Base-by-base conservation (phyloP, 768 basidiomycete species). In the Tricholoma matsutake region DNA sequence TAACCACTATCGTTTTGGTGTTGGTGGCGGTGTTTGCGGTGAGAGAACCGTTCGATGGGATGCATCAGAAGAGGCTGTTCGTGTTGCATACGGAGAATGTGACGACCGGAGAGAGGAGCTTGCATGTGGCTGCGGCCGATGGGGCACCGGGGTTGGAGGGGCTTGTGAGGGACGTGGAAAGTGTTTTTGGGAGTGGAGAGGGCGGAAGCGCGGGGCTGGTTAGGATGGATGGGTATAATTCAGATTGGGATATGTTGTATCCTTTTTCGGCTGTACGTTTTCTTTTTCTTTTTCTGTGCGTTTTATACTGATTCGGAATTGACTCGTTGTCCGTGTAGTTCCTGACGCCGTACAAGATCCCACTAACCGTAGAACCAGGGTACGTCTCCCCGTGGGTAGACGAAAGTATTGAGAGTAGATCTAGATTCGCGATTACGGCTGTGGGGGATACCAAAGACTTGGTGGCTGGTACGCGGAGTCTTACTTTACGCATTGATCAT, bases 21-120 rank as follows among this genome's bases (percentile, higher is more conserved):
- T 63, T 79, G 1, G 83, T 92, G 63, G 87, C 83, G 0, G 71
- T 86, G 43, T 94, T 94, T 72, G 77, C 82, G 6, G 71, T 75
- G 64, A 74, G 81, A 43, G 72, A 75, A 4, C 86, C 90, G 0
- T 98, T 95, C 70, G 94, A 97, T 67, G 72, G 68, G 14, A 85
- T 86, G 80, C 96, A 98, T 70, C 96, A 94, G 66, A 93, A 93
- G 74, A 78, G 96, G 58, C 54, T 96, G 54, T 95, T 92, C 67
- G 81, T 94, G 34, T 73, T 97, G 43, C 88, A 94, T 68, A 79
- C 87, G 64, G 93, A 96, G 73, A 93, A 98, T 67, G 94, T 94
- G 25, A 88, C 88, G 4, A 86, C 86, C 4, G 73, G 80, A 22
- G 86, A 89, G 64, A 84, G 89, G 61, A 83, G 89, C 65, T 74